Conservation (phyloP, 2,329 filamentous ascomycete genomes). For the Colletotrichum nymphaeae region DNA sequence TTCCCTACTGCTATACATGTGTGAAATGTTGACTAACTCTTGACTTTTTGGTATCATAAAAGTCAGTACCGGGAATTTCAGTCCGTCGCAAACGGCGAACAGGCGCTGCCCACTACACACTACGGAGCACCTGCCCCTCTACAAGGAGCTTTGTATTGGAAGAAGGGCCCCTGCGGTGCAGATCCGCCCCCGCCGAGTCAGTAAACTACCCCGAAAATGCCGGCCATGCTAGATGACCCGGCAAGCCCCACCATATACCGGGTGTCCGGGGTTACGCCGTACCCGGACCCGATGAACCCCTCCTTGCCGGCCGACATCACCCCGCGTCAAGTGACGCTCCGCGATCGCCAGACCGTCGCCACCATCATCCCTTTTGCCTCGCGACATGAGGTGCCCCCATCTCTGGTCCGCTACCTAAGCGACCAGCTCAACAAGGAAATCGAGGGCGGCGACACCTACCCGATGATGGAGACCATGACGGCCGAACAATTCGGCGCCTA, state of each 20-base stretch:
- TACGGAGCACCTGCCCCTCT: not conserved
- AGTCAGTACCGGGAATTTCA: conserved; percentile 1
- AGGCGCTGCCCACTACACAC: not conserved
- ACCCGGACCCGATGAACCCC: conserved; percentile 70
- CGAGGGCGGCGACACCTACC: conserved; percentile 91
- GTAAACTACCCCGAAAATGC: conserved; percentile 62
- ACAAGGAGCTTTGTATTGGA: not conserved
- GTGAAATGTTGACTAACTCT: conserved; percentile 33
- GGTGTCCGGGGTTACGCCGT: conserved; percentile 74
- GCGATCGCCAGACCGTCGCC: conserved; percentile 85
- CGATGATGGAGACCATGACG: conserved; percentile 82
- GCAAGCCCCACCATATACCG: conserved; percentile 77
- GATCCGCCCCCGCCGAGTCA: conserved; percentile 8
- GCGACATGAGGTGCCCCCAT: conserved; percentile 79
- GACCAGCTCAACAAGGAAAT: conserved; percentile 92
- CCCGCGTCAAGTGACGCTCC: conserved; percentile 82
- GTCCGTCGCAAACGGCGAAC: conserved; percentile 1
- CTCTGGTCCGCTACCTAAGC: conserved; percentile 80
- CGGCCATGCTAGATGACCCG: conserved; percentile 83
- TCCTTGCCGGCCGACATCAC: conserved; percentile 76
- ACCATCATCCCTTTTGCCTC: conserved; percentile 86
- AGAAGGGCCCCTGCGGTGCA: conserved; percentile 20
- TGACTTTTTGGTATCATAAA: not conserved
- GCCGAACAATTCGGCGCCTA: conserved; percentile 82
- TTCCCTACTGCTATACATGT: conserved; percentile 17